Evolutionary conservation across 2,329 filamentous ascomycete species (phyloP), one percentile per base, ranked within the genome.

Genomic region (Phialophora macrospora): DNA sequence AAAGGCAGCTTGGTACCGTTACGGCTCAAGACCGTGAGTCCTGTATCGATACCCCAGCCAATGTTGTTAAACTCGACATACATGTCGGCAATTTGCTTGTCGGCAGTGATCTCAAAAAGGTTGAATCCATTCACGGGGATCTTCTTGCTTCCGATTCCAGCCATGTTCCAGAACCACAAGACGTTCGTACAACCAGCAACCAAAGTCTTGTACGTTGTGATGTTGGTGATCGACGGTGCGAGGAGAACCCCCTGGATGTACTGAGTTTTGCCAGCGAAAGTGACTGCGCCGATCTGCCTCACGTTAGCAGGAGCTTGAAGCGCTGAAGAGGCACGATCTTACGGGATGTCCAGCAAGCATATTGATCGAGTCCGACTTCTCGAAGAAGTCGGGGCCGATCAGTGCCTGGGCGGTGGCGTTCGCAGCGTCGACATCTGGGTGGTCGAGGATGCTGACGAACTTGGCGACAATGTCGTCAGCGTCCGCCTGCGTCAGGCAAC

Each of bases 311-410:
- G 20, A 48, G 41, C 17, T 17, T n/a, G 51, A 12, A 14, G n/a
- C 4, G n/a, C 41, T 22, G 22, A 9, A 54, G 22, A 32, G 5
- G 22, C 17, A 22, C 24, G 32, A 14, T 61, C 64, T 20, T 68
- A 69, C 68, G 2, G 68, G 68, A 44, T 60, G 52, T 7, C 61
- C 63, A 51, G 65, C 63, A 26, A 70, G 61, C 28, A 67, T 68
- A 55, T 71, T 71, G 66, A 71, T 71, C 1, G 69, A 70, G 59
- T 71, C 69, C 1, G 64, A 64, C 24, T 63, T 70, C 32, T 70
- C 67, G 52, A 66, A 62, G 56, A 68, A 69, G 12, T 46, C 55
- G 28, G 66, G 63, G 14, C 62, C 64, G 24, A 71, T 44, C 44
- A 70, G 58, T 2, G 67, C 67, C 41, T 69, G 61, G 30, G 69